These are phyloP conservation scores for Lactarius tabidus DNA, from an alignment of 768 basidiomycete species.

Conservation along the genomic window DNA sequence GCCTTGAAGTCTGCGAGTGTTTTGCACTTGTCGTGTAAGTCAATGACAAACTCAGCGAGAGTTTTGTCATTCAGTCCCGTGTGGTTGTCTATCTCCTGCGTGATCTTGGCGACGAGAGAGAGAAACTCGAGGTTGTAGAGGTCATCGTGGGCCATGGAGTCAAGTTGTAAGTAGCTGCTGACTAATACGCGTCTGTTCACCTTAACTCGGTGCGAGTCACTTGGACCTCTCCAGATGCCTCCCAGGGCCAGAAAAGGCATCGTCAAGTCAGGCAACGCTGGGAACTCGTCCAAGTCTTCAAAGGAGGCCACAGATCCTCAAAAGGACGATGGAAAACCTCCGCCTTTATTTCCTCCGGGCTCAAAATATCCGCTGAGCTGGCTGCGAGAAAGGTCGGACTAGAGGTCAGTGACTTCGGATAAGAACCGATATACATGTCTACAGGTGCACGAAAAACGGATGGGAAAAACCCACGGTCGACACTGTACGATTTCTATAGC, in stretches of 20 bases:
- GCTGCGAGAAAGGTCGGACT: constrained; percentile 66
- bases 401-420: background rate
- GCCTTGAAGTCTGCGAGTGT: constrained; percentile 75
- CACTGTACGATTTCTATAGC: constrained; percentile 44
- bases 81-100: constrained; percentile 90
- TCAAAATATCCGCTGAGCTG: constrained; percentile 81
- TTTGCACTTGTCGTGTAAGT: constrained; percentile 80
- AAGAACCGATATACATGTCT: constrained; percentile 6
- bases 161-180: constrained; percentile 17
- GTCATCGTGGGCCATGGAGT: constrained; percentile 62
- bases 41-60: constrained; percentile 91
- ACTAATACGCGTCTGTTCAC: constrained; percentile 7
- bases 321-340: constrained; percentile 33
- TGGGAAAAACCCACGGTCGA: constrained; percentile 86
- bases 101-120: constrained; percentile 86
- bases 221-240: constrained; percentile 42
- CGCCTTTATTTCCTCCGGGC: constrained; percentile 72
- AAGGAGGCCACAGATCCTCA: constrained; percentile 15
- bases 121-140: constrained; percentile 91
- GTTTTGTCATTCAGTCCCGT: constrained; percentile 84
- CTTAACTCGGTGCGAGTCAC: background rate
- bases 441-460: constrained; percentile 80
- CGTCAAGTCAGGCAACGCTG: constrained; percentile 86
- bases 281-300: constrained; percentile 66
- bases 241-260: constrained; percentile 69